Base-by-base conservation (phyloP, 2,329 filamentous ascomycete genomes). In the Sporothrix schenckii region DNA sequence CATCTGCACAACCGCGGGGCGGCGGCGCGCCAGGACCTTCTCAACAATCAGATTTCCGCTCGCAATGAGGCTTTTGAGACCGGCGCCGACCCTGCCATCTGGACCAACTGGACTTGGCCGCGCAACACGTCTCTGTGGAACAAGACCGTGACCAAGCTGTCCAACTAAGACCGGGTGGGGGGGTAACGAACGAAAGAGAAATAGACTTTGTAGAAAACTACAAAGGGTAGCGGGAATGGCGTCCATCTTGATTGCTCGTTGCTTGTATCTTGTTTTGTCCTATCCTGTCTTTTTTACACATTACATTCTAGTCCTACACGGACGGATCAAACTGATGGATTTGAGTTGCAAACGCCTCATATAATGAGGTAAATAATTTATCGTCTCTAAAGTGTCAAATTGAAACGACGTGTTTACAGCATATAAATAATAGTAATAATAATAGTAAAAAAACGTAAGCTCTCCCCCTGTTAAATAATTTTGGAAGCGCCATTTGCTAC, bases 101-200 rank as follows among this genome's bases (percentile, higher is more conserved):
- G 91, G 75, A 87, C 84, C 68, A 83, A 88, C 70, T 93, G 90
- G 90, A 83, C 79, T 10, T 92, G 90, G 90, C 84, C 87, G 56
- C 80, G 69, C 69, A 58, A 63, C 49, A 49, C 44, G 30, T 44
- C 61, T 21, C 74, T 81, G 72, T 81, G 79, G 79, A 66, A 72
- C 58, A 30, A 71, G 50, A 70, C 70, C 19, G 44, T 66, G 49
- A 56, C 63, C 44, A 70, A 60, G 60, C 68, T 72, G 68, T 54
- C 66, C 34, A 69, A 39, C 39, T 49, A 44, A 30, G 49, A 1
- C n/a, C 19, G 5, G 44, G 27, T 39, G 11, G 10, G n/a, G n/a
- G n/a, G n/a, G n/a, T n/a, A n/a, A n/a, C 11, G 19, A 19, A 27
- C 14, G 11, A 24, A 16, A 39, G 66, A 16, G 16, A 24, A n/a